These are phyloP conservation scores for Nicotiana tomentosiformis DNA, from an alignment of 257 asterid genomes.

Conservation along the genomic window DNA sequence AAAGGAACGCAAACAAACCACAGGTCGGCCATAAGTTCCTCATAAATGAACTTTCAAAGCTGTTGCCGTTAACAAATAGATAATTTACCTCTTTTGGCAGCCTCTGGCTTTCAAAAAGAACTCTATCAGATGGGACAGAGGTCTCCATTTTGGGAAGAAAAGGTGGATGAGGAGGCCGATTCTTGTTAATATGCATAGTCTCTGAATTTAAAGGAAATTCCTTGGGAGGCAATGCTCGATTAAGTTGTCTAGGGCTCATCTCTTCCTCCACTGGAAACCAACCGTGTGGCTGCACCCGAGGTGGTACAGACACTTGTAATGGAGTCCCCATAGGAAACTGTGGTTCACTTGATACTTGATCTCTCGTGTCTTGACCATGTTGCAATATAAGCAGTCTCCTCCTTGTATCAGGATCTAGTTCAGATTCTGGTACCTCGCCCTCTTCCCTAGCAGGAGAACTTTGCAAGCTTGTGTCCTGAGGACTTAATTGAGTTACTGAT, in stretches of 20 bases:
- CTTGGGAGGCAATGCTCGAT: constrained; percentile 43
- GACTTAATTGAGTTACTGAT: constrained; percentile 44
- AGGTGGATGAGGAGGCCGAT: constrained; percentile 51
- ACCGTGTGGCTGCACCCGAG: constrained; percentile 61
- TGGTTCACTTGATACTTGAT: constrained; percentile 60
- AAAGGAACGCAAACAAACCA: constrained; percentile 10
- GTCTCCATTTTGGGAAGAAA: constrained; percentile 64
- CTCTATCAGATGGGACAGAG: constrained; percentile 54
- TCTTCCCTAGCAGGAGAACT: constrained; percentile 96
- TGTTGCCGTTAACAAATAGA: not conserved
- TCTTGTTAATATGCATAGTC: constrained; percentile 53
- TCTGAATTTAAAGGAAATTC: constrained; percentile 56
- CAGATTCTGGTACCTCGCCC: constrained; percentile 98
- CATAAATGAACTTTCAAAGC: not conserved
- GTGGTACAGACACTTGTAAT: constrained; percentile 60
- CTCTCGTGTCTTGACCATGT: constrained; percentile 94
- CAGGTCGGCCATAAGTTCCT: not conserved
- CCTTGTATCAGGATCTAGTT: constrained; percentile 97
- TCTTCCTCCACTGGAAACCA: constrained; percentile 89
- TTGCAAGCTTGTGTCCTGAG: constrained; percentile 51
- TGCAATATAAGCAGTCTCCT: constrained; percentile 93
- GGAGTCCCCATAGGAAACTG: constrained; percentile 59
- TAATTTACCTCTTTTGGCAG: constrained; percentile 62
- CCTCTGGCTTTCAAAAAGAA: constrained; percentile 57
- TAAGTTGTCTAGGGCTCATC: constrained; percentile 56